Evolutionary conservation across 1,284 basidiomycete genomes (phyloP), one percentile per base, ranked within the genome.

Genomic region (Phellopilus nigrolimitatus): DNA sequence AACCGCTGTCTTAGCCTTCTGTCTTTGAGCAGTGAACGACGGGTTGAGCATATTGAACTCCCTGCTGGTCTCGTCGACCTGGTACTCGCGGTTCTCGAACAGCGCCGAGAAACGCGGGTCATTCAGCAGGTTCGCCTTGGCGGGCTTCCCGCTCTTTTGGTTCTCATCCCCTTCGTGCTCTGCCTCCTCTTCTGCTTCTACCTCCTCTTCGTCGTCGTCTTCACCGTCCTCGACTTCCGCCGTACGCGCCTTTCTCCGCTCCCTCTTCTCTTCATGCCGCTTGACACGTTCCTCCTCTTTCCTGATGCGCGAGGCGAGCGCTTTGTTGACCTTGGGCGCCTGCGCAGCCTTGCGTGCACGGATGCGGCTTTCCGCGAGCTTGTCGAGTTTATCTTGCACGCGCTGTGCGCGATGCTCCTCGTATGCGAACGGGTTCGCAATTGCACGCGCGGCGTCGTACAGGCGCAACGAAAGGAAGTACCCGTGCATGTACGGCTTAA

Each of bases 401-500:
- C 91, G 70, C 60, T 84, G 84, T 66, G 97, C 94, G 57, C 93
- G 85, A 66, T 97, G 87, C 64, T 99, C 97, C 45, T 84, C 85
- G 65, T 98, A 98, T 3, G 87, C 92, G 64, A 93, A 95, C 0
- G 97, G 97, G 71, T 99, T 97, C 56, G 91, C 87, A 60, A 99
- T 93, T 60, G 97, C 80, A 30, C 95, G 84, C 1, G 97, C 97
- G 47, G 94, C 88, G 61, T 97, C 91, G 75, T 99, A 99, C 5
- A 98, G 80, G 62, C 92, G 89, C 67, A 99, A 82, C 8, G 93
- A 89, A 59, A 99, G 71, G 74, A 99, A 99, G 81, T 95, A 98
- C 44, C 97, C 97, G 69, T 99, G 97, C 95, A 99, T 98, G 72
- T 99, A 99, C 1, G 97, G 95, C 67, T 95, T 95, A 74, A 99